These are phyloP conservation scores for Pestalotiopsis fici DNA, from an alignment of 2,329 filamentous ascomycete genomes.

Conservation along the genomic window DNA sequence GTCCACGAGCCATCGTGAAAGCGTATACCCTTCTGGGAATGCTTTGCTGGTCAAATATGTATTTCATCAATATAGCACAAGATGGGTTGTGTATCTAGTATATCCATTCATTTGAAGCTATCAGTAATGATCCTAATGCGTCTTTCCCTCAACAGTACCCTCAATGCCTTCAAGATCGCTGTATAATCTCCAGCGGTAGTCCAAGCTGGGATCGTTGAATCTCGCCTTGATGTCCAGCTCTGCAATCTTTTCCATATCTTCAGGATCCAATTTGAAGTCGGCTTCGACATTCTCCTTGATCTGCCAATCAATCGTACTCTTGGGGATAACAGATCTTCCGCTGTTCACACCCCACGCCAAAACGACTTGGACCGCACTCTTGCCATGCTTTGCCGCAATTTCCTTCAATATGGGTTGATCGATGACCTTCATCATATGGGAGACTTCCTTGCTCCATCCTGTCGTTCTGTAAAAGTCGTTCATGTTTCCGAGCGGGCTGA, in stretches of 20 bases:
- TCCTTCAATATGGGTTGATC: slow-evolving; percentile 27
- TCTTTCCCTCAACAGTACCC: background rate
- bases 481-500: slow-evolving; percentile 34
- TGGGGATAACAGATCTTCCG: slow-evolving; percentile 35
- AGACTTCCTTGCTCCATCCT: slow-evolving; percentile 28
- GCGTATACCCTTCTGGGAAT: too few species aligned
- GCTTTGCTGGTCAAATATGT: too few species aligned
- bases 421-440: slow-evolving; percentile 27
- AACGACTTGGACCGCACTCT: slow-evolving; percentile 32
- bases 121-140: background rate
- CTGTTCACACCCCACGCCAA: slow-evolving; percentile 34
- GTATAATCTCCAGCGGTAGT: slow-evolving; percentile 23
- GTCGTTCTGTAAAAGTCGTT: slow-evolving; percentile 31
- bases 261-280: slow-evolving; percentile 12
- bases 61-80: too few species aligned
- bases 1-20: too few species aligned
- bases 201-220: slow-evolving; percentile 21
- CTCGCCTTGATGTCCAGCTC: slow-evolving; percentile 17
- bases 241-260: slow-evolving; percentile 14
- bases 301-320: slow-evolving; percentile 30
- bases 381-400: slow-evolving; percentile 26
- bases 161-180: slow-evolving; percentile 15
- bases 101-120: too few species aligned
- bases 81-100: too few species aligned
- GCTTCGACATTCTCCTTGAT: slow-evolving; percentile 16